These are phyloP conservation scores for Ceratobasidium sp. DNA, from an alignment of 1,284 basidiomycete genomes.

Conservation along the genomic window DNA sequence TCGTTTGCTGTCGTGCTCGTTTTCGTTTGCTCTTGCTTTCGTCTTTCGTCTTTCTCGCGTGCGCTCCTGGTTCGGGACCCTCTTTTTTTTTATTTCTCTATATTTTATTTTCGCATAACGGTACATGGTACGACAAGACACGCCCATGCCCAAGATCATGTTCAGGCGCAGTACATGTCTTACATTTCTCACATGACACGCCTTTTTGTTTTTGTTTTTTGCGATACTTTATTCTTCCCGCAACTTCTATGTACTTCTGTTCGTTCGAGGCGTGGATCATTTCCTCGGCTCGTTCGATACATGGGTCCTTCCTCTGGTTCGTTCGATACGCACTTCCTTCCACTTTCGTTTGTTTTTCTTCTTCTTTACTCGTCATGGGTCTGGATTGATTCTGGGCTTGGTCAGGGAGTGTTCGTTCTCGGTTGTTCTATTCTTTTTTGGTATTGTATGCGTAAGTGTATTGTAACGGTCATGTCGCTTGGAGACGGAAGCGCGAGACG, in stretches of 20 bases:
- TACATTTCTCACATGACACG: conserved; percentile 34
- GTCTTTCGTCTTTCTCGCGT: neutral
- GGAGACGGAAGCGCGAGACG: neutral
- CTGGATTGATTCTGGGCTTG: conserved; percentile 14
- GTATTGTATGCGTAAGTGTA: conserved; percentile 18
- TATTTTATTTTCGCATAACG: conserved; percentile 28
- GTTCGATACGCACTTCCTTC: neutral
- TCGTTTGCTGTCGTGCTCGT: conserved; percentile 1
- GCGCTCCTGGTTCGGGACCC: neutral
- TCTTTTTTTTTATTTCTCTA: conserved; percentile 10
- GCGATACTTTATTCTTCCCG: neutral
- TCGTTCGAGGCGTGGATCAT: neutral
- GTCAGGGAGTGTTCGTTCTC: conserved; percentile 9
- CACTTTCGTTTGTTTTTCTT: neutral
- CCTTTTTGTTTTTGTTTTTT: neutral
- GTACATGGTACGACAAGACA: conserved; percentile 42
- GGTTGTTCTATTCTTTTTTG: neutral
- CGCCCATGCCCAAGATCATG: conserved; percentile 25
- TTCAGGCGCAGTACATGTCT: conserved; percentile 22
- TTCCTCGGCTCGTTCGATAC: neutral
- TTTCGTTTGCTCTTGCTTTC: conserved; percentile 18
- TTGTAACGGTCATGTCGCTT: neutral
- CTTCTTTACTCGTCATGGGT: neutral
- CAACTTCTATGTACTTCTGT: neutral
- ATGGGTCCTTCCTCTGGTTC: neutral